Base-by-base conservation (phyloP, 2,329 filamentous ascomycete species). In the Pseudomassariella vexata region DNA sequence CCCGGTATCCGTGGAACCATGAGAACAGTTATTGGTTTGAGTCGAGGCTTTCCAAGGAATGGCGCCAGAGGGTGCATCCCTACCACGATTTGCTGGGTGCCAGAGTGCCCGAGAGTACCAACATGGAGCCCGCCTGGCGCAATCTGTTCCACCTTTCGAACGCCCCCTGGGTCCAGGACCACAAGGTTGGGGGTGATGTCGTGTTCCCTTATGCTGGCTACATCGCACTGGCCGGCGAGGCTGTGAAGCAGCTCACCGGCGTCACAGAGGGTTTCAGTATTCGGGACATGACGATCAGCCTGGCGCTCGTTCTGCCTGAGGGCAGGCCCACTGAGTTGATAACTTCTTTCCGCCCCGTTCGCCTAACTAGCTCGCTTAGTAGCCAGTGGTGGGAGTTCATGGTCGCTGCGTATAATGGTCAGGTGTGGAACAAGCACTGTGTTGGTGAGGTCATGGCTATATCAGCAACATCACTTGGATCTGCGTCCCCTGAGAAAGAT, bases 41-140 rank as follows among this genome's bases (percentile, higher is more conserved):
- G 29, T 26, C 37, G 8, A 32, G 45, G 4, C 16, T 47, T 5
- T 34, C 35, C 12, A 40, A 18, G 9, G 40, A 45, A 4, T 50
- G 41, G 42, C 37, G 42, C 11, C 28, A 24, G 1, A 45, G 54
- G 1, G 30, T 39, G 8, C 35, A 40, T 5, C 32, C 44, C 0
- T 38, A 41, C 6, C 50, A 53, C 10, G 49, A 56, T 5, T 40
- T 57, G 1, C 35, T 62, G 0, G 59, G 58, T 8, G 22, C 25
- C 2, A 50, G 51, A 3, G 34, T 49, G 17, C 33, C 46, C 17
- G 60, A 62, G 35, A 47, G 48, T 20, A 36, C 46, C 6, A 38
- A 44, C 9, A 19, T 51, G 1, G 24, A 22, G 16, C 32, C 32
- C 6, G 11, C 14, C 4, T 34, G 32, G 32, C 18, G 32, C 8